Base-by-base conservation (phyloP, 2,329 filamentous ascomycete genomes). In the Pyrenochaeta sp. region DNA sequence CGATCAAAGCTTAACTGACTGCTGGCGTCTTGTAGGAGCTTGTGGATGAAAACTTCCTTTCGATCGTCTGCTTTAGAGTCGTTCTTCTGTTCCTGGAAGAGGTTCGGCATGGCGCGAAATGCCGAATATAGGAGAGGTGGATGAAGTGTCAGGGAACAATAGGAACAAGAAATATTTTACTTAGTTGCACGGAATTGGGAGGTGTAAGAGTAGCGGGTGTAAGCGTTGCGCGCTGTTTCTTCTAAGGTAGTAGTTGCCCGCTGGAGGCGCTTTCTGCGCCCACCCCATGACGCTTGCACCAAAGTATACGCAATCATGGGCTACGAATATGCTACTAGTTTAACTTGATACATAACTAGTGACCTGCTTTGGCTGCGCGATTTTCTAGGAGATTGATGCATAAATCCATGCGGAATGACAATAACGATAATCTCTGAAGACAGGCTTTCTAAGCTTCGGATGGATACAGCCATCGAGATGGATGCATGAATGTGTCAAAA, bases 1-100 rank as follows among this genome's bases (percentile, higher is more conserved):
- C 50, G 50, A 24, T 54, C 50, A 5, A 37, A 32, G 3, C 27
- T 48, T 12, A 60, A 39, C 30, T 54, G 58, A 28, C 54, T 60
- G 3, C 22, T 19, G 22, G 50, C 28, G 19, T 60, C 57, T 19
- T 44, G 45, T 19, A 60, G 37, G 3, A 60, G 27, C 24, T 44
- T 46, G 30, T 47, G 44, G 5, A 51, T n/a, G 28, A 51, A 46
- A 9, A 30, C 5, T 4, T 53, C 46, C 25, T 50, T 53, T 22
- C 50, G 36, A 15, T 52, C 49, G 13, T 56, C 39, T 1, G 52
- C 19, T 15, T 46, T 34, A 3, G 49, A 39, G 32, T 50, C 47
- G 19, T 36, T 22, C 28, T 44, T 44, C 25, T 43, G 32, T 22
- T 9, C 52, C 22, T 48, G 47, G 37, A 59, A 39, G n/a, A 39